Evolutionary conservation across 2,329 filamentous ascomycete species (phyloP).

Genomic region (Rachicladosporium sp.): DNA sequence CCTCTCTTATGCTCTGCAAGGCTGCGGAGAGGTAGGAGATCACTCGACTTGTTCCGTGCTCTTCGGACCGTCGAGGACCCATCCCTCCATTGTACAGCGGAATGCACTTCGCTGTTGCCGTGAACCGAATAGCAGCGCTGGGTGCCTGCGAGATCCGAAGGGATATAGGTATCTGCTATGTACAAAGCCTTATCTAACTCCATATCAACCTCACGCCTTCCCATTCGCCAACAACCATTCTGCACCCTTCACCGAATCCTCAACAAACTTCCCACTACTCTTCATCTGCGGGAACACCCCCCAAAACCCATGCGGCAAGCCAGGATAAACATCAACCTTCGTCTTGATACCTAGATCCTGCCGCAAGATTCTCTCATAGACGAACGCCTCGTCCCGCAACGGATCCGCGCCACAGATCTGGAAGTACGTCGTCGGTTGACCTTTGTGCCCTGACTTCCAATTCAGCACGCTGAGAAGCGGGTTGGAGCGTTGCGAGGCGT

Average conservation of each 20-base stretch:
- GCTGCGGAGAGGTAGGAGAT: too few species aligned
- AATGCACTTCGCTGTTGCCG: too few species aligned
- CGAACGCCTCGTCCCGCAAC: conserved; percentile 36
- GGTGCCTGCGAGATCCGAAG: too few species aligned
- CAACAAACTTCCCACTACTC: conserved; percentile 16
- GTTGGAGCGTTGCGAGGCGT: neutral
- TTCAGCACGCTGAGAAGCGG: conserved; percentile 18
- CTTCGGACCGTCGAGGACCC: too few species aligned
- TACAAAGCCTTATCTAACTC: too few species aligned
- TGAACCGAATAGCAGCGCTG: too few species aligned
- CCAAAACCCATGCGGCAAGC: conserved; percentile 33
- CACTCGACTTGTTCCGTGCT: too few species aligned
- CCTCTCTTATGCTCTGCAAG: too few species aligned
- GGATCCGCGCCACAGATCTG: conserved; percentile 39
- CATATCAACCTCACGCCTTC: neutral
- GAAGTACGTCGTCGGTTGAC: conserved; percentile 34
- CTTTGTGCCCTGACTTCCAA: conserved; percentile 22
- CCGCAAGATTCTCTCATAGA: conserved; percentile 32
- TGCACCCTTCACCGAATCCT: conserved; percentile 18
- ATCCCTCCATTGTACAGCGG: too few species aligned
- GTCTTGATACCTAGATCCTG: conserved; percentile 29
- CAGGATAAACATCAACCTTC: conserved; percentile 30
- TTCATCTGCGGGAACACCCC: conserved; percentile 16
- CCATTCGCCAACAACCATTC: conserved; percentile 19
- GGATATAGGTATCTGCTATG: too few species aligned